Evolutionary conservation across 1,284 basidiomycete species (phyloP).

Genomic region (Cronartium quercuum): DNA sequence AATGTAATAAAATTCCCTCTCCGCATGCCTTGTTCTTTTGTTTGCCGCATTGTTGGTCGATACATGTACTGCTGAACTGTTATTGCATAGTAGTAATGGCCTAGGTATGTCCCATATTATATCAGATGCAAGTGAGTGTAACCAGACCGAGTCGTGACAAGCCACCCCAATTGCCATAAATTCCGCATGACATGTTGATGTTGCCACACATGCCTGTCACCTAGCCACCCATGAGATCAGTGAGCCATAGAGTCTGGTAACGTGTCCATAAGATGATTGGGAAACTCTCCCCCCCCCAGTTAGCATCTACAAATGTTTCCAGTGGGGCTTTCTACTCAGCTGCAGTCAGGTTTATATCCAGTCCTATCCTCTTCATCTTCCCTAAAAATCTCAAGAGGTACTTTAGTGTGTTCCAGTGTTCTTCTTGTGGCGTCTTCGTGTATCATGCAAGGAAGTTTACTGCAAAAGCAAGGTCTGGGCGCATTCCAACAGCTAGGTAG

Average conservation of each 20-base stretch:
- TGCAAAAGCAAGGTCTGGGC: constrained; percentile 8
- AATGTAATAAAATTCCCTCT: background rate
- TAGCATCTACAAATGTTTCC: constrained; percentile 13
- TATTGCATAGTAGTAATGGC: constrained; percentile 9
- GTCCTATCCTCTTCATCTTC: background rate
- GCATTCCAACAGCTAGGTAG: background rate
- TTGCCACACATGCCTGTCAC: background rate
- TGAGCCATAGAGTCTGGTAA: background rate
- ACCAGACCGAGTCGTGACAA: no score
- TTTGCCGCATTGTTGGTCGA: background rate
- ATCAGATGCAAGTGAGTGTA: no score
- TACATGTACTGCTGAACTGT: background rate
- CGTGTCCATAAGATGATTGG: background rate
- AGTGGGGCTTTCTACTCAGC: background rate
- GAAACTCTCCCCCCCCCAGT: constrained; percentile 23
- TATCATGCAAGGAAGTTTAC: constrained; percentile 2
- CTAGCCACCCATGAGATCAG: constrained; percentile 12
- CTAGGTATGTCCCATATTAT: no score
- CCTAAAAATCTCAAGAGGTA: background rate
- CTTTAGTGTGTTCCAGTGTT: background rate
- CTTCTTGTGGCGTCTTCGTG: background rate
- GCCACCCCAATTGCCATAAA: no score
- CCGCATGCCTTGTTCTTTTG: background rate
- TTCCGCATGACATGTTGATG: constrained; percentile 15
- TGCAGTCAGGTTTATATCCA: background rate